Conservation (phyloP, 2,329 filamentous ascomycete species). For the Aulographum hederae region DNA sequence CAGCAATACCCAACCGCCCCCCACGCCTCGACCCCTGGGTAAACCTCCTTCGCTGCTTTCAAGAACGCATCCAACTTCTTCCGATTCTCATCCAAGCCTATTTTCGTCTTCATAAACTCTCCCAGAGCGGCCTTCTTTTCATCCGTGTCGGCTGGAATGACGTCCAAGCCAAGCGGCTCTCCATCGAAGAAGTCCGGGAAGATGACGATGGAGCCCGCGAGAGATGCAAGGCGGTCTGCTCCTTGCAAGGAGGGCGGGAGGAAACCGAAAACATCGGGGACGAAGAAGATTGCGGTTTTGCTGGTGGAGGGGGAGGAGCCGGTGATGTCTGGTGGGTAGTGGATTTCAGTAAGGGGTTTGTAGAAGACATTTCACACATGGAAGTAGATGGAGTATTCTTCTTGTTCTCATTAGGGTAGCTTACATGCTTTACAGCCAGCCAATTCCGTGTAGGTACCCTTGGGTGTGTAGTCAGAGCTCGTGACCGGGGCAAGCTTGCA, state of each 20-base stretch:
- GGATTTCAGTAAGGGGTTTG: too few species aligned
- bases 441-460: slow-evolving; percentile 39
- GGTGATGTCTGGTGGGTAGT: too few species aligned
- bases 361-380: too few species aligned
- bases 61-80: slow-evolving; percentile 44
- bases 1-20: slow-evolving; percentile 44
- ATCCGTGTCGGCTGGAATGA: slow-evolving; percentile 40
- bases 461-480: slow-evolving; percentile 32
- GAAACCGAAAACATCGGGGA: slow-evolving; percentile 47
- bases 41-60: slow-evolving; percentile 20
- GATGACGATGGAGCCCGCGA: slow-evolving; percentile 59
- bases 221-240: slow-evolving; percentile 40
- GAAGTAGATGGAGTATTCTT: too few species aligned
- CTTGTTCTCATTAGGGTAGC: slow-evolving; percentile 22
- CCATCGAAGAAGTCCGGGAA: slow-evolving; percentile 87
- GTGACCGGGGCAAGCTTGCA: slow-evolving; percentile 33
- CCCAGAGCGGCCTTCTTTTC: slow-evolving; percentile 29
- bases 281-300: slow-evolving; percentile 36
- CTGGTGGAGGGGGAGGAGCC: slow-evolving; percentile 36
- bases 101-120: neutral
- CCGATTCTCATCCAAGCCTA: too few species aligned
- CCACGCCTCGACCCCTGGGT: slow-evolving; percentile 34
- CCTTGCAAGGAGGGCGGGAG: slow-evolving; percentile 46
- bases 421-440: slow-evolving; percentile 43
- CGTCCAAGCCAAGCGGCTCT: slow-evolving; percentile 42